Conservation (phyloP, 306 rosid species). For the Malus fusca region DNA sequence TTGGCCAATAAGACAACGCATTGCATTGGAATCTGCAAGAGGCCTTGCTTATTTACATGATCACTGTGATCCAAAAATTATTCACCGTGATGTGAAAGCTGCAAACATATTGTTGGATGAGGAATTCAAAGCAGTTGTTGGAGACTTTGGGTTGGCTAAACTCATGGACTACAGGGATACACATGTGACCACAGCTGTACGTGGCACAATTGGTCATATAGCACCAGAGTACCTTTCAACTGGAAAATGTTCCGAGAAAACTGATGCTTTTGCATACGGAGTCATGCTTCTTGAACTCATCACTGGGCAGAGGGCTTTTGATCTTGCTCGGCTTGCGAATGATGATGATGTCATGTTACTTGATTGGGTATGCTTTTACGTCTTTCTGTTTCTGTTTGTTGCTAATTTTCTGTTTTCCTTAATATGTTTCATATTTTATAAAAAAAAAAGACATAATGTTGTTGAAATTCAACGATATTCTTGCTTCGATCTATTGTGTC, state of each 20-base stretch:
- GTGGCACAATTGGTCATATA: slow-evolving; percentile 91
- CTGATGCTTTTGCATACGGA: slow-evolving; percentile 91
- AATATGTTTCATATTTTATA: not conserved
- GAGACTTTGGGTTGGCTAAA: slow-evolving; percentile 88
- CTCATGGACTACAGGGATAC: slow-evolving; percentile 93
- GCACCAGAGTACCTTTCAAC: slow-evolving; percentile 93
- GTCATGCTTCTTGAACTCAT: slow-evolving; percentile 95
- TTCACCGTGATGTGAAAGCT: slow-evolving; percentile 93
- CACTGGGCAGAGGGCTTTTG: slow-evolving; percentile 92
- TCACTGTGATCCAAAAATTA: slow-evolving; percentile 89
- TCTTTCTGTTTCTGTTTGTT: not conserved
- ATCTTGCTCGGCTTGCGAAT: slow-evolving; percentile 86
- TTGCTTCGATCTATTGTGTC: no score
- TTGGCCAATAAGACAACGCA: slow-evolving; percentile 56
- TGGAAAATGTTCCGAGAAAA: slow-evolving; percentile 90
- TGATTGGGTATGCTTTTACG: slow-evolving; percentile 67
- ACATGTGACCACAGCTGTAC: slow-evolving; percentile 84
- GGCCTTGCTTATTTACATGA: slow-evolving; percentile 93
- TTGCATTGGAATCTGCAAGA: slow-evolving; percentile 79
- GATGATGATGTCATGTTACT: slow-evolving; percentile 79
- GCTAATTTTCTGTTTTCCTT: not conserved
- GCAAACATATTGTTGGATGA: slow-evolving; percentile 88
- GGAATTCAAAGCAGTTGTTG: slow-evolving; percentile 89
- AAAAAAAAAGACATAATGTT: not conserved
- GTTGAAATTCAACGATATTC: no score